Evolutionary conservation across 2,329 filamentous ascomycete species (phyloP), one percentile per base, ranked within the genome.

Genomic region (Ophiostoma tasmaniense): DNA sequence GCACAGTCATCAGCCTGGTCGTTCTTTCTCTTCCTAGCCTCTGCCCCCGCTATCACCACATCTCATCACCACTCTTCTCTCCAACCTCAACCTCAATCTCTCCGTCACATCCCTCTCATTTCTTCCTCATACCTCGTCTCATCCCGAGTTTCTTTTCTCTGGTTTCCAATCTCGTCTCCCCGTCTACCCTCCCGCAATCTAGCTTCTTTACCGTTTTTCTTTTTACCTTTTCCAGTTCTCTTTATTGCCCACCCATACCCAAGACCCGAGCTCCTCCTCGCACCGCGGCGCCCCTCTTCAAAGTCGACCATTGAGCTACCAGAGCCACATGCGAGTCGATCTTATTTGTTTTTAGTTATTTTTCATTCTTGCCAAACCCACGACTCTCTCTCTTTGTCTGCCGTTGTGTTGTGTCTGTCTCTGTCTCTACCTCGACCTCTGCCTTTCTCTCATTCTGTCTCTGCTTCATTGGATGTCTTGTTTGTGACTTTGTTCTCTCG

Each of bases 11-110:
- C 55, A 61, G 14, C 22, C 25, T 25, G 25, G 22, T 61, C 30
- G 30, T 39, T 64, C 61, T 61, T 50, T 68, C 67, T 68, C 14
- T 25, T 66, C 42, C 64, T 66, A 39, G 42, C 55, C 64, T 66
- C 55, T 28, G 17, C 14, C 55, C 25, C 55, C 55, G 25, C 55
- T 61, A 61, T 61, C 55, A 30, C 55, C 55, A 61, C 55, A 28
- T 61, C 52, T 59, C 25, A 25, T 59, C 52, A 59, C 52, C 25
- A 25, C 17, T 25, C 25, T 22, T 55, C 22, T 22, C 50, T 33
- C 33, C 1, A 11, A 4, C 50, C n/a, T 55, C 50, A 25, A 13
- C 33, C 7, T 55, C 50, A 25, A 13, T 14, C 22, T 66, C 65
- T 20, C 25, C 25, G 25, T 61, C 55, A 61, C 55, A 45, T 68